phyloP scores from a whole-genome alignment of 2,329 filamentous ascomycete species.

The Fusarium tupiense region DNA sequence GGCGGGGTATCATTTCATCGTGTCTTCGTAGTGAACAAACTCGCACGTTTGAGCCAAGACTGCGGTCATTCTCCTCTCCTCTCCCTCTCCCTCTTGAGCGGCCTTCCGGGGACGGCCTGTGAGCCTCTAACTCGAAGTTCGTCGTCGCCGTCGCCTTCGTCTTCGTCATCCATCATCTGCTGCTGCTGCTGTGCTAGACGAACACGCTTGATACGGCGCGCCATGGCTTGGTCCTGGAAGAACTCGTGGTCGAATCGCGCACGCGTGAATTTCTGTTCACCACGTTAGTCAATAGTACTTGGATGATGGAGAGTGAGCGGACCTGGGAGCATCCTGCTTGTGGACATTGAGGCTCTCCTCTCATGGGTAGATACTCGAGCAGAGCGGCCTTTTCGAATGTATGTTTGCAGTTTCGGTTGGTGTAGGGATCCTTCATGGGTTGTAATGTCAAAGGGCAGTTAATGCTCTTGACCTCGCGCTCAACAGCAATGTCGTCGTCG shows the following conservation, averaged over 20 bases:
- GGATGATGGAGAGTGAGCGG: slow-evolving; percentile 25
- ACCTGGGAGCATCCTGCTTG: slow-evolving; percentile 71
- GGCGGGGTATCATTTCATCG: slow-evolving; percentile 37
- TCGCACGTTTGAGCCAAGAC: not conserved
- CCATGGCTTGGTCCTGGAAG: slow-evolving; percentile 63
- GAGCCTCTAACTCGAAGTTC: slow-evolving; percentile 42
- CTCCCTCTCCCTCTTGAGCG: slow-evolving; percentile 42
- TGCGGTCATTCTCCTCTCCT: slow-evolving; percentile 1
- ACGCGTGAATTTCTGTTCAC: slow-evolving; percentile 57
- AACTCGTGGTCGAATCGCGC: slow-evolving; percentile 58
- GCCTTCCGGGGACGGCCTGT: slow-evolving; percentile 31
- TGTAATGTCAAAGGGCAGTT: slow-evolving; percentile 76
- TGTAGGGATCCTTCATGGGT: slow-evolving; percentile 72
- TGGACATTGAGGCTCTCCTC: slow-evolving; percentile 65
- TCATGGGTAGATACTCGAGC: slow-evolving; percentile 60
- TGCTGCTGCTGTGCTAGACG: slow-evolving; percentile 55
- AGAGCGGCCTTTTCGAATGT: slow-evolving; percentile 76
- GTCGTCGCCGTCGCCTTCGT: slow-evolving; percentile 35
- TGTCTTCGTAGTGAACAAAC: slow-evolving; percentile 19
- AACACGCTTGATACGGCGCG: slow-evolving; percentile 67
- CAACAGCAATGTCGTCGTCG: slow-evolving; percentile 76
- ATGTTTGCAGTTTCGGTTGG: slow-evolving; percentile 74
- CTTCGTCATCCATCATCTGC: slow-evolving; percentile 50
- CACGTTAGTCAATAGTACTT: not conserved
- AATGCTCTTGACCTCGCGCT: slow-evolving; percentile 69